phyloP scores from a whole-genome alignment of 148 eudicot species.

The Amaranthus hypochondriacus region DNA sequence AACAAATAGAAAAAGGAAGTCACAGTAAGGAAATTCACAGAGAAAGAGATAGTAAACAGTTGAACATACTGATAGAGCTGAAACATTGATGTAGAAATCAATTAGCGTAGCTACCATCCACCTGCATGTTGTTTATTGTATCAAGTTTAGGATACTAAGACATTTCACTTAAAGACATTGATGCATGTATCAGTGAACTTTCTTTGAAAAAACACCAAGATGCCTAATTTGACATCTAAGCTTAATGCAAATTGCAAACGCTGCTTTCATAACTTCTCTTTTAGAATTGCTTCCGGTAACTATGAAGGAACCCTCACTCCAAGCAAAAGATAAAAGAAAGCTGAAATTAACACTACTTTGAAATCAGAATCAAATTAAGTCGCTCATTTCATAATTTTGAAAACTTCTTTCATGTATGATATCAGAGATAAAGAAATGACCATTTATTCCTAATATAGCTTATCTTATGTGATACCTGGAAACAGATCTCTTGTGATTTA shows the following conservation, averaged over 20 bases:
- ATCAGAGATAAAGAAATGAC: neutral
- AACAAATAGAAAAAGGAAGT: too few species aligned
- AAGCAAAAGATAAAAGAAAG: neutral
- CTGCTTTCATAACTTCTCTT: neutral
- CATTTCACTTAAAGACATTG: neutral
- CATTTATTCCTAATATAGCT: neutral
- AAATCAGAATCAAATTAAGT: too few species aligned
- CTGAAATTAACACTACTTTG: too few species aligned
- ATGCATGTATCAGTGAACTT: neutral
- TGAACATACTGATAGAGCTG: slow-evolving; percentile 57
- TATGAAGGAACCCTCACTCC: neutral
- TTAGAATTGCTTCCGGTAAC: neutral
- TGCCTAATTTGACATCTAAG: neutral
- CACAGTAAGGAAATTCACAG: neutral
- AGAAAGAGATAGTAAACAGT: slow-evolving; percentile 11
- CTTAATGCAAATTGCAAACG: neutral
- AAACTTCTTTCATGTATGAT: neutral
- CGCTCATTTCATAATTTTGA: too few species aligned
- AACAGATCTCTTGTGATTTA: neutral
- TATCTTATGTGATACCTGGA: neutral
- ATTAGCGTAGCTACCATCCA: slow-evolving; percentile 82
- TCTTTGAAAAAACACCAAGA: neutral
- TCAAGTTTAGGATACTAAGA: slow-evolving; percentile 11
- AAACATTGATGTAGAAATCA: slow-evolving; percentile 77
- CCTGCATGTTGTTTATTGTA: slow-evolving; percentile 39